Conservation (phyloP, 2,329 filamentous ascomycete genomes). For the Epichloe gansuensis region DNA sequence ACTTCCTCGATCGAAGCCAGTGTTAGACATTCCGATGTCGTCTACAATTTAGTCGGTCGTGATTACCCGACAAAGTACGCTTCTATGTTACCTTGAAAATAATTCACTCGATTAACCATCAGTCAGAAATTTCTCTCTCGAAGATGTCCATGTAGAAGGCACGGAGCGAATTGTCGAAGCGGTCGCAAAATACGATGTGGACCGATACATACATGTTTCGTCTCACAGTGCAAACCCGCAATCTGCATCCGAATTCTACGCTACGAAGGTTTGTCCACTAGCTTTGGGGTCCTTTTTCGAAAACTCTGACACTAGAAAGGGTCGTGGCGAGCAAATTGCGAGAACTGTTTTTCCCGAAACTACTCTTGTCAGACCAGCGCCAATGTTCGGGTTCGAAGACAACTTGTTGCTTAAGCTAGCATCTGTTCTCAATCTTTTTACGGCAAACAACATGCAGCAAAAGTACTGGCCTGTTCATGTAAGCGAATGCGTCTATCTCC, state of each 20-base stretch:
- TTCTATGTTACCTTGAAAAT: not conserved
- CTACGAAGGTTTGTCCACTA: conserved; percentile 57
- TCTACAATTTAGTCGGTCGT: conserved; percentile 90
- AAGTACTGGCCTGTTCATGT: conserved; percentile 86
- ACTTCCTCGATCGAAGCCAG: conserved; percentile 93
- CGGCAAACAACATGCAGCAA: conserved; percentile 87
- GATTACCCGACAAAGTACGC: conserved; percentile 90
- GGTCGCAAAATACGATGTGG: conserved; percentile 94
- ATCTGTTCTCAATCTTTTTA: conserved; percentile 67
- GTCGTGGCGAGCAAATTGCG: conserved; percentile 67
- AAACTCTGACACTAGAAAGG: conserved; percentile 31
- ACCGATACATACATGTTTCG: conserved; percentile 93
- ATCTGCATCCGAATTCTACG: conserved; percentile 79
- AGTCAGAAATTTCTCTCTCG: conserved; percentile 82
- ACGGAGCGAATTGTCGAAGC: conserved; percentile 86
- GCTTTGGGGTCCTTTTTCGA: not conserved
- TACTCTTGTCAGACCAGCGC: conserved; percentile 87
- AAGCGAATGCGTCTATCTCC: conserved; percentile 17
- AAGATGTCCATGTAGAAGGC: conserved; percentile 88
- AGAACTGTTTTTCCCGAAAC: conserved; percentile 91
- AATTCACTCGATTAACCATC: conserved; percentile 10
- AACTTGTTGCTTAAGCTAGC: conserved; percentile 80
- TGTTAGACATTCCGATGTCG: conserved; percentile 91
- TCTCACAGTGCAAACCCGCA: conserved; percentile 78
- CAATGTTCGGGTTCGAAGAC: conserved; percentile 92